These are phyloP conservation scores for Ambrosia trifida DNA, from an alignment of 129 eudicot species.

Conservation along the genomic window DNA sequence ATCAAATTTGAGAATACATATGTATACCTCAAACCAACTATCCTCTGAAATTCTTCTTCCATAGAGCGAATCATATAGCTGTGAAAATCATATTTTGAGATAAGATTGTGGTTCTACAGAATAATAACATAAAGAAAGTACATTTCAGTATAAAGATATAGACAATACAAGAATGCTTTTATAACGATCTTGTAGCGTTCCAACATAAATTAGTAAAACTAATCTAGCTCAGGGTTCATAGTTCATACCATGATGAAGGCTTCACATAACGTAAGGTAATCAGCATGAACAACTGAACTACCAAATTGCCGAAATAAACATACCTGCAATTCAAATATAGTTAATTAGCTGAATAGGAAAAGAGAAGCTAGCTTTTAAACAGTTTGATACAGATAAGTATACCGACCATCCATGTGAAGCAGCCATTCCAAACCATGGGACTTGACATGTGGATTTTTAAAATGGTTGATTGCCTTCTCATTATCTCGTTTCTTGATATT, in stretches of 20 bases:
- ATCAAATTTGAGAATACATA: background rate
- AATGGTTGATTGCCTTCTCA: slow-evolving; percentile 71
- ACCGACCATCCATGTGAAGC: no score
- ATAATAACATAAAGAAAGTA: slow-evolving; percentile 33
- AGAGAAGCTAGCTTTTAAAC: background rate
- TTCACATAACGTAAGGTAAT: slow-evolving; percentile 82
- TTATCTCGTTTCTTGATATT: slow-evolving; percentile 61
- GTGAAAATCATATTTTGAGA: slow-evolving; percentile 93
- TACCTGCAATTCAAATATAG: slow-evolving; percentile 37
- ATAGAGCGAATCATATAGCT: slow-evolving; percentile 98
- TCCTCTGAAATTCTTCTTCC: slow-evolving; percentile 98
- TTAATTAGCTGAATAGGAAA: background rate
- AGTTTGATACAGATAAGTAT: background rate
- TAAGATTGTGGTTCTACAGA: slow-evolving; percentile 94
- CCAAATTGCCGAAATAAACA: slow-evolving; percentile 94
- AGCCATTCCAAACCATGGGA: slow-evolving; percentile 53
- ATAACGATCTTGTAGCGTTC: no score
- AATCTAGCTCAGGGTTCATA: background rate
- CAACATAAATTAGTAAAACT: no score
- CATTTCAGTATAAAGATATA: background rate
- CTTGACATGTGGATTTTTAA: slow-evolving; percentile 65
- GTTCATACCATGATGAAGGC: slow-evolving; percentile 66
- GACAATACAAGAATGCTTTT: background rate
- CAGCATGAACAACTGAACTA: slow-evolving; percentile 76
- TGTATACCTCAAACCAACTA: slow-evolving; percentile 92